Conservation (phyloP, 73 alveolate genomes). For the Paramecium primaurelia region DNA sequence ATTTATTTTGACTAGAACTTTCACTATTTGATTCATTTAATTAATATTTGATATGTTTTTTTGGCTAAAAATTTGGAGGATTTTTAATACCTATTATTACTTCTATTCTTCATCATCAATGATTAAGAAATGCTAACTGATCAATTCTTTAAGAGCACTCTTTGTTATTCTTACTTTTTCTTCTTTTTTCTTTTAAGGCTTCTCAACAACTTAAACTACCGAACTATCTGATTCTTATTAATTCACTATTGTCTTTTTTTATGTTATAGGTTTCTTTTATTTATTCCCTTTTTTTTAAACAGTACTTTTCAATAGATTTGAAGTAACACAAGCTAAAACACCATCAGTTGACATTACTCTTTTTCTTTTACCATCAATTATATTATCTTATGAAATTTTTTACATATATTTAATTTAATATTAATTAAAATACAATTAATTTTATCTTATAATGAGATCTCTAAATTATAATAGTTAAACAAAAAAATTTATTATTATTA, state of each 20-base stretch:
- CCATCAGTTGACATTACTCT: constrained; percentile 49
- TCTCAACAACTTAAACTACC: background rate
- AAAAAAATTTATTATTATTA: background rate
- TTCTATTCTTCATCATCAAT: constrained; percentile 30
- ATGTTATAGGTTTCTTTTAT: background rate
- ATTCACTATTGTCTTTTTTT: background rate
- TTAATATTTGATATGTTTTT: background rate
- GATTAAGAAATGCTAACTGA: background rate
- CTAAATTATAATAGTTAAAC: background rate
- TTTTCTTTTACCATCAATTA: constrained; percentile 23
- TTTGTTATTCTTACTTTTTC: constrained; percentile 34
- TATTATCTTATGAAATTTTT: background rate
- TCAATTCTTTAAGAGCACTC: constrained; percentile 9
- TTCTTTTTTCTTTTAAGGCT: background rate
- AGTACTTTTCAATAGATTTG: background rate
- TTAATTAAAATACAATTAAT: background rate
- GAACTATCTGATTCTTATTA: background rate
- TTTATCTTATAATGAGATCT: background rate
- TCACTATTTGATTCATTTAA: background rate
- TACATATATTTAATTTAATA: background rate
- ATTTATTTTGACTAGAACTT: background rate
- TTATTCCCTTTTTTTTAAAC: background rate
- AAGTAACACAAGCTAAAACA: background rate
- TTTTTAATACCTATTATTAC: background rate
- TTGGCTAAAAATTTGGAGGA: background rate